phyloP scores from a whole-genome alignment of 2,329 filamentous ascomycete species.

The Lecanicillium sp. region DNA sequence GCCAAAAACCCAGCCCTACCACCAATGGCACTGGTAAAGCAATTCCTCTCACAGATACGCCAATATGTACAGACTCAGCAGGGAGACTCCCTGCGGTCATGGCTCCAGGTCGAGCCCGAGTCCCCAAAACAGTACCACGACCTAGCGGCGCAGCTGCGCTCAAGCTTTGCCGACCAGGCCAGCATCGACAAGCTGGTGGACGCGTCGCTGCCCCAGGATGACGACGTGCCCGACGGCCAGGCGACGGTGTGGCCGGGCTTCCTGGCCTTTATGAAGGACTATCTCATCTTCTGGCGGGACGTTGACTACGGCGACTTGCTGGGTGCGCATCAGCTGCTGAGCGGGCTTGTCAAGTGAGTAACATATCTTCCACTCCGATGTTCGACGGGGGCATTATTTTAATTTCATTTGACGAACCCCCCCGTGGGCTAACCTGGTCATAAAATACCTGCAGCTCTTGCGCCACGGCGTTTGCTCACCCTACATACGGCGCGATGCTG shows the following conservation, averaged over 20 bases:
- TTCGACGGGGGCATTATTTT: too few species aligned
- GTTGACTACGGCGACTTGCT: constrained; percentile 70
- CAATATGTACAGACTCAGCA: constrained; percentile 50
- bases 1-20: constrained; percentile 9
- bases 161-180: constrained; percentile 39
- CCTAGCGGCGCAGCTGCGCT: constrained; percentile 60
- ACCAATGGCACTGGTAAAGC: constrained; percentile 58
- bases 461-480: constrained; percentile 72
- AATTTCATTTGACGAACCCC: background rate
- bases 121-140: constrained; percentile 59
- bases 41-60: constrained; percentile 61
- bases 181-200: constrained; percentile 58
- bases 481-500: constrained; percentile 71
- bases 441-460: too few species aligned
- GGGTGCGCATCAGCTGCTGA: constrained; percentile 67
- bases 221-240: constrained; percentile 55
- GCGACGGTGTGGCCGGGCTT: constrained; percentile 69
- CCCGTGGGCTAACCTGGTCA: too few species aligned
- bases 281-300: constrained; percentile 73
- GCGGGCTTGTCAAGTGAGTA: constrained; percentile 64
- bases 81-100: constrained; percentile 58
- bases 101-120: constrained; percentile 67
- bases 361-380: background rate
- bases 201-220: constrained; percentile 54
- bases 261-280: constrained; percentile 71